Evolutionary conservation across 2,329 filamentous ascomycete species (phyloP), one percentile per base, ranked within the genome.

Genomic region (Pezicula carpinea): DNA sequence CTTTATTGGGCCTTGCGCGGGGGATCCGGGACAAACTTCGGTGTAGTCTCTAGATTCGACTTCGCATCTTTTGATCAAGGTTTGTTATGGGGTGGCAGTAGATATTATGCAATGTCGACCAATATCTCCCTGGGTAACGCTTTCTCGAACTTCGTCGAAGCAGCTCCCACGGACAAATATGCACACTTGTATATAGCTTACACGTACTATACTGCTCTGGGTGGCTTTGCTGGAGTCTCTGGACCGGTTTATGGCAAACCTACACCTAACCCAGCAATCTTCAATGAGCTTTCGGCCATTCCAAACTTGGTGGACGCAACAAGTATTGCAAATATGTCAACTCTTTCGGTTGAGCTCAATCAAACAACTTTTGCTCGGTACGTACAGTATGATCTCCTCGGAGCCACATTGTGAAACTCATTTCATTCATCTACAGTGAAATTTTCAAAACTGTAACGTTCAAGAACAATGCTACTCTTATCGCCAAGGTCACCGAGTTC

Each of bases 31-130:
- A 52, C 44, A 3, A 59, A 59, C 18, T 58, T 59, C 33, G 58
- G 58, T 5, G 48, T 59, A 19, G 53, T 59, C 7, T 72, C 73
- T 5, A 64, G 64, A 6, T 76, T 74, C 53, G 60, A 70, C 14
- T 59, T 77, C 6, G 63, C 68, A 49, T 69, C 69, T 0, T 67
- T 54, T 34, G 39, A 50, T 15, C 53, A 55, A 48, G 51, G 52
- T 3, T 15, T 36, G 3, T 33, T 60, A 10, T 57, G 52, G 52
- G 53, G 48, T n/a, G 58, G 58, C 14, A 46, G 38, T 22, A 47
- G 34, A 26, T 39, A 42, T 8, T 54, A 55, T 34, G 22, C 35
- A 3, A 35, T 47, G 5, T 33, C 23, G 3, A 52, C 47, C 15
- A 53, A 53, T 31, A 23, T 18, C 2, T 47, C 47, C 5, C 39